Conservation (phyloP, 108 stramenopile genomes). For the Parmales sp. region DNA sequence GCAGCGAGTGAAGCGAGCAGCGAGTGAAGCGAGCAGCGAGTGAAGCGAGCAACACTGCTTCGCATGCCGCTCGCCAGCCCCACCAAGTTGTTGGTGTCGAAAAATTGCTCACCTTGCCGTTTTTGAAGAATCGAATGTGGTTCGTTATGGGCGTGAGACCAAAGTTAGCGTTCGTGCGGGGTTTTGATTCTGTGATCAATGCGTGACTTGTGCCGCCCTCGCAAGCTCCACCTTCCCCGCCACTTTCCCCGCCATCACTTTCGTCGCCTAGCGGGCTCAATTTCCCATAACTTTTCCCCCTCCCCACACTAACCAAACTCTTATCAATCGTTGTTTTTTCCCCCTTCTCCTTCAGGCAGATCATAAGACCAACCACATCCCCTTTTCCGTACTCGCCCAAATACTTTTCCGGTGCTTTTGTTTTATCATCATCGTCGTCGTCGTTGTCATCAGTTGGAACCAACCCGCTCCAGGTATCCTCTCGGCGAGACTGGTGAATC, state of each 20-base stretch:
- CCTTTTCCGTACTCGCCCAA: too few species aligned
- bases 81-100: too few species aligned
- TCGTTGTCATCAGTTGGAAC: constrained; percentile 11
- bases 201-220: background rate
- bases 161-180: background rate
- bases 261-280: background rate
- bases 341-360: constrained; percentile 36
- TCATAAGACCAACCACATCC: constrained; percentile 84
- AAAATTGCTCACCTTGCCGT: too few species aligned
- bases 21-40: too few species aligned
- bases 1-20: too few species aligned
- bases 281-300: background rate
- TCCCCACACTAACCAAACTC: background rate
- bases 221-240: background rate
- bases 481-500: constrained; percentile 51
- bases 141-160: constrained; percentile 13
- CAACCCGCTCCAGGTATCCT: constrained; percentile 63
- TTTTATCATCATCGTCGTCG: constrained; percentile 44
- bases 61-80: too few species aligned
- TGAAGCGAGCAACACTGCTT: too few species aligned
- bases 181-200: background rate
- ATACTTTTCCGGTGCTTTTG: constrained; percentile 11
- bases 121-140: constrained; percentile 81
- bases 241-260: background rate
- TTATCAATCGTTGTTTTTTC: background rate